Evolutionary conservation across 208 protist genomes (phyloP), one percentile per base, ranked within the genome.

Genomic region (Eutreptiella sp.): DNA sequence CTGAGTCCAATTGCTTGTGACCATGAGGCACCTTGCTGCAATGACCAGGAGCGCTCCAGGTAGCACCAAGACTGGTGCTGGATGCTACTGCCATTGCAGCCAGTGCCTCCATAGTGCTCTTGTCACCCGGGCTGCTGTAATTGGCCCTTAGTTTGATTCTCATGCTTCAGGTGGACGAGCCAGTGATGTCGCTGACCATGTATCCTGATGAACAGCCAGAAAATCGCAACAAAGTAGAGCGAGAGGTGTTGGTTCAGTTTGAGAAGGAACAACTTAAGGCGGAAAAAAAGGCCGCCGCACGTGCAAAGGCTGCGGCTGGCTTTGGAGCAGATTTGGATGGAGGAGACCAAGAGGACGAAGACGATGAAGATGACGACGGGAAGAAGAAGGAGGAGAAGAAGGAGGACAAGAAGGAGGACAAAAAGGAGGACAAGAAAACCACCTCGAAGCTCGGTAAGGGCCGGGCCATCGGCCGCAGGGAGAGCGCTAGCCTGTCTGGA

Each of bases 271-370:
- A 76, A 41, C 59, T 61, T 28, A 52, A 82, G 48, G 83, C 83
- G 24, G 55, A 75, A 4, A 43, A 58, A 3, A 60, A 69, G 16
- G 73, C 72, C 27, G 81, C 90, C 39, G 46, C 80, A 53, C 74
- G 68, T 21, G 87, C 82, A 53, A 88, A 90, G 59, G 84, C 83
- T 33, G 79, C 84, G 47, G 73, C 77, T 24, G 84, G 85, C 9
- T 92, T 93, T 64, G 86, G 83, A 39, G 86, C 84, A 2, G 83
- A 89, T 48, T 70, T 90, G 24, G 84, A 81, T 16, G 73, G 61
- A 2, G 63, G 54, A 35, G 62, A 32, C 58, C 39, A 63, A 0
- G 23, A 32, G 3, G 38, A 19, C 27, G 35, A 58, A 4, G 50
- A 77, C 7, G 24, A 11, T 34, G 4, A 27, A 41, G 34, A 32